Conservation (phyloP, 78 protist species). For the Dictyostelium capitatum region DNA sequence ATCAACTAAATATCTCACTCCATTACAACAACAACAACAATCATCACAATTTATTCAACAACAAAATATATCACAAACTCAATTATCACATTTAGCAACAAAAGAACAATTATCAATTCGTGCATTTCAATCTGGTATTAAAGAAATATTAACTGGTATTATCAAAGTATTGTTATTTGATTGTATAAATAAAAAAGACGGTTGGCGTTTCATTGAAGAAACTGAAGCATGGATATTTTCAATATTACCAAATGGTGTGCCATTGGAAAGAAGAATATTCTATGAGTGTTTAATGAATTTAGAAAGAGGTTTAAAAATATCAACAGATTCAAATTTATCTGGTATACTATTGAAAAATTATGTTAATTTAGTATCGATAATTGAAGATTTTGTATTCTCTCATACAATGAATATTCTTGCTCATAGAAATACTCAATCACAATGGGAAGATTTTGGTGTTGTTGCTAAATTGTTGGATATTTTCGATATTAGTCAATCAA, state of each 20-base stretch:
- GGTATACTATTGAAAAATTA: slow-evolving; percentile 39
- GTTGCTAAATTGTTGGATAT: slow-evolving; percentile 69
- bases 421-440: slow-evolving; percentile 72
- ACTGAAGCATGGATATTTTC: slow-evolving; percentile 75
- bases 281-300: slow-evolving; percentile 52
- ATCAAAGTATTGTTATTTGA: slow-evolving; percentile 48
- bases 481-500: slow-evolving; percentile 59
- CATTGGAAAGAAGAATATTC: slow-evolving; percentile 65
- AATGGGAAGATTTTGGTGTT: slow-evolving; percentile 78
- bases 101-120: slow-evolving; percentile 18
- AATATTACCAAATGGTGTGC: slow-evolving; percentile 43
- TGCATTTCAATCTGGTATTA: slow-evolving; percentile 48
- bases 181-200: slow-evolving; percentile 60
- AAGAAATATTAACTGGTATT: slow-evolving; percentile 68
- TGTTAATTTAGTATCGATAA: slow-evolving; percentile 67
- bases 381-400: slow-evolving; percentile 71
- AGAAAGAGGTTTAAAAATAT: slow-evolving; percentile 15
- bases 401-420: slow-evolving; percentile 60
- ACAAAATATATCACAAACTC: background rate
- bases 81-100: background rate
- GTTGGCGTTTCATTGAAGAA: slow-evolving; percentile 79
- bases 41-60: background rate
- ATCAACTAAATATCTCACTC: background rate
- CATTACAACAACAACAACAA: background rate
- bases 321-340: background rate